Percentiles rank a stretch among this genome's conserved stretches.
These are phyloP conservation scores for Globisporangium echinulatum DNA, from an alignment of 352 stramenopile species.

Conservation along the genomic window DNA sequence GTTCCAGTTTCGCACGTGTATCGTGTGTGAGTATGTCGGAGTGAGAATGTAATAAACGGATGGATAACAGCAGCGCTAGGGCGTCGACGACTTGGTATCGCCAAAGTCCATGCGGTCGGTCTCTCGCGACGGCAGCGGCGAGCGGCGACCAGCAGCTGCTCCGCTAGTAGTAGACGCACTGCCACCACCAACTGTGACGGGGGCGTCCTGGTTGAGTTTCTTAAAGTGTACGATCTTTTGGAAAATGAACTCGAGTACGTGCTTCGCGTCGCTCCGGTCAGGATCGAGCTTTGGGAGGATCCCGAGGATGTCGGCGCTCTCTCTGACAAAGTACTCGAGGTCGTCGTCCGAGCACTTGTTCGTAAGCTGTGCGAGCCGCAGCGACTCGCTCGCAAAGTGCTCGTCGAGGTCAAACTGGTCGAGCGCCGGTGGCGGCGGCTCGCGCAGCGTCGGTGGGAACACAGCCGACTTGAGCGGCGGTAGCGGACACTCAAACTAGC, in stretches of 20 bases:
- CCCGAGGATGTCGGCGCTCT: slow-evolving; percentile 90
- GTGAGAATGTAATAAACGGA: not conserved
- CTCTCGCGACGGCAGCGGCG: slow-evolving; percentile 8
- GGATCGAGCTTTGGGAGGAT: slow-evolving; percentile 73
- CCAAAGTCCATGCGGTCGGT: slow-evolving; percentile 36
- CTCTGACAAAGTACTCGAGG: slow-evolving; percentile 92
- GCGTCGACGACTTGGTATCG: slow-evolving; percentile 42
- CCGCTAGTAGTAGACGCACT: not conserved
- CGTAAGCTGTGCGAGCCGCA: slow-evolving; percentile 91
- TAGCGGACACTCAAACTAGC: slow-evolving; percentile 90
- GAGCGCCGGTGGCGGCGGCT: slow-evolving; percentile 86
- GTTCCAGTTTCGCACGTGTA: not conserved
- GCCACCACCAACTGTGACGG: slow-evolving; percentile 3
- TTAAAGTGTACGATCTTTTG: slow-evolving; percentile 92
- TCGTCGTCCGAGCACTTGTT: slow-evolving; percentile 95
- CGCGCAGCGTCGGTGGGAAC: slow-evolving; percentile 90
- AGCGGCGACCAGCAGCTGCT: slow-evolving; percentile 13
- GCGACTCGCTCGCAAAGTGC: slow-evolving; percentile 90
- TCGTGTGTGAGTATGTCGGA: not conserved
- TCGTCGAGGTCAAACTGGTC: slow-evolving; percentile 97
- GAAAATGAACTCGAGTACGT: slow-evolving; percentile 91
- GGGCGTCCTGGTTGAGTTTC: slow-evolving; percentile 80
- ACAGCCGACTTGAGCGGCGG: slow-evolving; percentile 90
- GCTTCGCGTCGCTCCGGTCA: slow-evolving; percentile 78
- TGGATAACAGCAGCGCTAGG: slow-evolving; percentile 11